phyloP scores from a whole-genome alignment of 2,329 filamentous ascomycete genomes.

The Diaporthe vexans region DNA sequence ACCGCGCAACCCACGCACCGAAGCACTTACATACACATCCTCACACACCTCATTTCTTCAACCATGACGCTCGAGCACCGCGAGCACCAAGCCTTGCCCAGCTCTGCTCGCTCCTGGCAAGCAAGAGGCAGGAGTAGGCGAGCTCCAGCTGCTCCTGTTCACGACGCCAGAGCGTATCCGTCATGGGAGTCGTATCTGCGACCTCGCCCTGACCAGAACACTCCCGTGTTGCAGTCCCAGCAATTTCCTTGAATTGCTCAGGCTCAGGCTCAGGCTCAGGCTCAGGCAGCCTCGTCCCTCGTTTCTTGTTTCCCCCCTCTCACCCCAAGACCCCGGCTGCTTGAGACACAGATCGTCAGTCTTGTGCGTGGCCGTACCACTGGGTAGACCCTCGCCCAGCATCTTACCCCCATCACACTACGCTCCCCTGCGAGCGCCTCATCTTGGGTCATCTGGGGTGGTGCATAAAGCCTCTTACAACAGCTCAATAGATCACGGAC shows the following conservation, averaged over 20 bases:
- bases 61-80: conserved; percentile 18
- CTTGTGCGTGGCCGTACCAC: not conserved
- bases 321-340: not conserved
- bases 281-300: conserved; percentile 4
- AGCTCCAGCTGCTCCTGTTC: conserved; percentile 16
- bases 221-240: conserved; percentile 27
- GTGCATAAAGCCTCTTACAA: conserved; percentile 41
- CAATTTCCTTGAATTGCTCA: conserved; percentile 21
- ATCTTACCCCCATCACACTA: conserved; percentile 26
- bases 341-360: conserved; percentile 13
- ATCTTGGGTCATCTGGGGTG: conserved; percentile 35
- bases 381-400: not conserved
- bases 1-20: not conserved
- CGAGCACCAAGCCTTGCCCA: not conserved
- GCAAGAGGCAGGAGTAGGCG: conserved; percentile 26
- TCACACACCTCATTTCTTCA: conserved; percentile 24
- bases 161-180: conserved; percentile 13
- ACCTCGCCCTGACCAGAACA: conserved; percentile 26
- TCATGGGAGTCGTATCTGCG: conserved; percentile 30
- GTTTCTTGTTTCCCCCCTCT: not conserved
- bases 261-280: not conserved
- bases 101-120: not conserved
- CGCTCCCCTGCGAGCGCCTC: conserved; percentile 35
- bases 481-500: conserved; percentile 42
- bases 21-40: conserved; percentile 1